Evolutionary conservation across 768 basidiomycete genomes (phyloP).

Genomic region (Kwoniella bestiolae): DNA sequence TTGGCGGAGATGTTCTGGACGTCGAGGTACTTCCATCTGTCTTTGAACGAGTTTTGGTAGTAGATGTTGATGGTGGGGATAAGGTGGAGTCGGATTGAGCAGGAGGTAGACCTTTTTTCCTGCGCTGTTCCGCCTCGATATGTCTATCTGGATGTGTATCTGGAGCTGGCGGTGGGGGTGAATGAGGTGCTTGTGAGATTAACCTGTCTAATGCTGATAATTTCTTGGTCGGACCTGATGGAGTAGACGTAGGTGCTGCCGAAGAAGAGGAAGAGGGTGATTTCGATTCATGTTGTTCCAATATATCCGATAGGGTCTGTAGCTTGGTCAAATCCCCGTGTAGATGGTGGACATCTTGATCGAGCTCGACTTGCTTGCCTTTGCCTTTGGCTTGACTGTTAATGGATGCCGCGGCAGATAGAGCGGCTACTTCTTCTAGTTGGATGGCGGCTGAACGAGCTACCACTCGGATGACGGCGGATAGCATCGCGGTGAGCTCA

Average conservation of each 20-base stretch:
- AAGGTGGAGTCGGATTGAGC: neutral
- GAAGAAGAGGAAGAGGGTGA: neutral
- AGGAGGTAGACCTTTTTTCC: neutral
- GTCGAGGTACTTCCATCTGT: neutral
- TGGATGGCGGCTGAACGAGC: slow-evolving; percentile 47
- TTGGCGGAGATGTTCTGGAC: neutral
- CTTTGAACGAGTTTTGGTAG: neutral
- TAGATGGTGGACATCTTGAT: neutral
- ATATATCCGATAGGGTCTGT: slow-evolving; percentile 3
- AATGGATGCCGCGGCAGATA: slow-evolving; percentile 11
- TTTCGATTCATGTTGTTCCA: slow-evolving; percentile 6
- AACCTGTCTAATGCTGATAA: slow-evolving; percentile 12
- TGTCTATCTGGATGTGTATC: slow-evolving; percentile 14
- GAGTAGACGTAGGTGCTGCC: neutral
- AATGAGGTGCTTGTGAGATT: slow-evolving; percentile 8
- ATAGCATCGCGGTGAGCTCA: slow-evolving; percentile 26
- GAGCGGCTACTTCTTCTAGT: slow-evolving; percentile 46
- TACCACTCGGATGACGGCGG: slow-evolving; percentile 39
- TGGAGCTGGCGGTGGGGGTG: slow-evolving; percentile 15
- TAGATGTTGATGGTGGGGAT: neutral
- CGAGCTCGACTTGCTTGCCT: slow-evolving; percentile 1
- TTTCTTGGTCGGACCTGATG: neutral
- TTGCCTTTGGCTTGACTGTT: slow-evolving; percentile 2
- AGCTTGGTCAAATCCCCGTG: neutral
- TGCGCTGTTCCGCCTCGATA: slow-evolving; percentile 5